phyloP scores from a whole-genome alignment of 2,329 filamentous ascomycete species.

The Fusarium devonianum region DNA sequence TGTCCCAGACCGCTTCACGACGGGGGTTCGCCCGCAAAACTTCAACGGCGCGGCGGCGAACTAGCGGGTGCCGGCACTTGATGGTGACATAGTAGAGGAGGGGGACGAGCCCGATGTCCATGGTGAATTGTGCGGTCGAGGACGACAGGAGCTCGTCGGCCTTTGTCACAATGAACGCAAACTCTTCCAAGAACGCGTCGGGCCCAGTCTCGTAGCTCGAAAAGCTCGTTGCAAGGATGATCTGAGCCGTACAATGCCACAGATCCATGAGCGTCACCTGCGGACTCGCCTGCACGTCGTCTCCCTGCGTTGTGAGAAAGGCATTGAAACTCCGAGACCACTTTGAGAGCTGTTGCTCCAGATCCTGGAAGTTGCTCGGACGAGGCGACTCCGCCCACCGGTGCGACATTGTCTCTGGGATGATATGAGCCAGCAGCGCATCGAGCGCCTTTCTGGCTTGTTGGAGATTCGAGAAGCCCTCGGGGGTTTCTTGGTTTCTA shows the following conservation, averaged over 20 bases:
- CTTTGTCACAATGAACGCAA: conserved; percentile 12
- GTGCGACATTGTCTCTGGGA: conserved; percentile 12
- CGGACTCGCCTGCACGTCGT: conserved; percentile 3
- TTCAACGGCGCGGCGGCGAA: conserved; percentile 17
- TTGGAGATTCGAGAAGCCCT: conserved; percentile 11
- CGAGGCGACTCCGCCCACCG: neutral
- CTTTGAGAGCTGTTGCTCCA: neutral
- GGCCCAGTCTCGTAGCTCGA: conserved; percentile 6
- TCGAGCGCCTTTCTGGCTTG: conserved; percentile 21
- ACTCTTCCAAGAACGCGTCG: conserved; percentile 10
- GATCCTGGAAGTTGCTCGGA: neutral
- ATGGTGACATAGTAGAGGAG: conserved; percentile 26
- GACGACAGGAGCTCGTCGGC: conserved; percentile 1
- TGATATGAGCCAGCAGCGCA: conserved; percentile 9
- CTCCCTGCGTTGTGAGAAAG: neutral
- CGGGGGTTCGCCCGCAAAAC: conserved; percentile 16
- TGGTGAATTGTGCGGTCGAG: conserved; percentile 6
- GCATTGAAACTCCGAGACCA: conserved; percentile 15
- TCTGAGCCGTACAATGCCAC: conserved; percentile 15
- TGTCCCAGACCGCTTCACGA: conserved; percentile 29
- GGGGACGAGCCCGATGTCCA: conserved; percentile 21
- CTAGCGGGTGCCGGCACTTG: conserved; percentile 25
- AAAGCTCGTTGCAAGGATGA: conserved; percentile 10
- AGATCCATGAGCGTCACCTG: conserved; percentile 15
- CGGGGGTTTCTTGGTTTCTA: neutral